Conservation (phyloP, 306 rosid genomes). For the Cucurbita maxima region DNA sequence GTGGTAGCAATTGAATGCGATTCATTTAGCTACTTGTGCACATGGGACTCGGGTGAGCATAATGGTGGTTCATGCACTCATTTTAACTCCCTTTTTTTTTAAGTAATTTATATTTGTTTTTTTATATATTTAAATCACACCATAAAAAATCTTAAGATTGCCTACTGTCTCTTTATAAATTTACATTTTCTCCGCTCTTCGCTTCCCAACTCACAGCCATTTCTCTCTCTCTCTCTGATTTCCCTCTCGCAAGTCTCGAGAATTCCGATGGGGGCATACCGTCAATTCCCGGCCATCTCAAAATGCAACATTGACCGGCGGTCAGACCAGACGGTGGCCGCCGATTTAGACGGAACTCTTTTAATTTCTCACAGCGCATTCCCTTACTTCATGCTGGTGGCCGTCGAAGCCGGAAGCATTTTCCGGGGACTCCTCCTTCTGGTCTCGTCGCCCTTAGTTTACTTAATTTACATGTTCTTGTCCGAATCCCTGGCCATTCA, state of each 20-base stretch:
- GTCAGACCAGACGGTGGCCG: slow-evolving; percentile 58
- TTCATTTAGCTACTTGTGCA: too few species aligned
- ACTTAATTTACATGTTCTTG: slow-evolving; percentile 44
- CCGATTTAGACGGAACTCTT: slow-evolving; percentile 79
- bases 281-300: slow-evolving; percentile 41
- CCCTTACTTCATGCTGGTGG: slow-evolving; percentile 84
- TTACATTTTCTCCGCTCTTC: neutral
- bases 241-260: neutral
- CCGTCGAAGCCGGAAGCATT: slow-evolving; percentile 76
- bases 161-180: neutral
- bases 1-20: too few species aligned
- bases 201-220: slow-evolving; percentile 1
- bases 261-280: slow-evolving; percentile 36
- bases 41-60: too few species aligned
- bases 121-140: too few species aligned
- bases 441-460: slow-evolving; percentile 39
- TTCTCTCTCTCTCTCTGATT: neutral
- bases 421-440: slow-evolving; percentile 50
- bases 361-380: slow-evolving; percentile 53
- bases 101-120: too few species aligned
- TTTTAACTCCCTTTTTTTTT: too few species aligned
- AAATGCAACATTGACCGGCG: slow-evolving; percentile 46
- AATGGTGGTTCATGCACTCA: too few species aligned
- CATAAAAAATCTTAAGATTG: neutral
- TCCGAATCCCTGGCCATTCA: slow-evolving; percentile 54